Conservation (phyloP, 306 rosid species). For the Rubus parviflorus region DNA sequence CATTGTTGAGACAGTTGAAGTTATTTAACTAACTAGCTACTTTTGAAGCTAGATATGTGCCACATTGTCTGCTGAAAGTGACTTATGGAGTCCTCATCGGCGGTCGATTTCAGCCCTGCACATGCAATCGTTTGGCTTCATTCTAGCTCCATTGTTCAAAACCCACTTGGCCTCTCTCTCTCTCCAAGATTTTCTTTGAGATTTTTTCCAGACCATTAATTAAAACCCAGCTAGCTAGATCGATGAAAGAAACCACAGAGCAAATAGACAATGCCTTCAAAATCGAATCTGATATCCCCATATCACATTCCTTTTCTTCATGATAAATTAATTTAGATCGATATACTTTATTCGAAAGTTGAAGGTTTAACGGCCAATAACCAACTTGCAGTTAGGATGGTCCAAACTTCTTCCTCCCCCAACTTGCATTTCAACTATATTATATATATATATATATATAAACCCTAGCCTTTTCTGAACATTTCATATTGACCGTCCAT, state of each 20-base stretch:
- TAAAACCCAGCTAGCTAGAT: conserved; percentile 2
- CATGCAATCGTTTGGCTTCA: conserved; percentile 58
- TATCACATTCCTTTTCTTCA: background rate
- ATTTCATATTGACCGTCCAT: conserved; percentile 41
- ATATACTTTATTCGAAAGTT: background rate
- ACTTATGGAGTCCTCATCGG: conserved; percentile 37
- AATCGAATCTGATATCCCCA: conserved; percentile 7
- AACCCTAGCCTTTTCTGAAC: background rate
- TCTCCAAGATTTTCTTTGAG: conserved; percentile 12
- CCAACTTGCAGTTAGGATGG: conserved; percentile 41
- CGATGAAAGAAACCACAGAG: conserved; percentile 29
- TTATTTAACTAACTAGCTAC: background rate
- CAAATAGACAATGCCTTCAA: conserved; percentile 26
- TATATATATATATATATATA: too few relatives aligned
- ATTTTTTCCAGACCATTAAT: conserved; percentile 9
- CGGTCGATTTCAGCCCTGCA: conserved; percentile 48
- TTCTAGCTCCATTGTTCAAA: conserved; percentile 21
- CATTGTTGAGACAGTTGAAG: background rate
- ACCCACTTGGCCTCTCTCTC: conserved; percentile 39
- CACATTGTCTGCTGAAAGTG: conserved; percentile 38
- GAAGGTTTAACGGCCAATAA: conserved; percentile 52
- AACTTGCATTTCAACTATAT: conserved; percentile 24
- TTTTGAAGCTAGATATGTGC: conserved; percentile 22
- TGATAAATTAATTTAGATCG: background rate
- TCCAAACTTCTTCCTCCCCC: conserved; percentile 21